Conservation (phyloP, 148 eudicot species). For the Polygonum maritimum region DNA sequence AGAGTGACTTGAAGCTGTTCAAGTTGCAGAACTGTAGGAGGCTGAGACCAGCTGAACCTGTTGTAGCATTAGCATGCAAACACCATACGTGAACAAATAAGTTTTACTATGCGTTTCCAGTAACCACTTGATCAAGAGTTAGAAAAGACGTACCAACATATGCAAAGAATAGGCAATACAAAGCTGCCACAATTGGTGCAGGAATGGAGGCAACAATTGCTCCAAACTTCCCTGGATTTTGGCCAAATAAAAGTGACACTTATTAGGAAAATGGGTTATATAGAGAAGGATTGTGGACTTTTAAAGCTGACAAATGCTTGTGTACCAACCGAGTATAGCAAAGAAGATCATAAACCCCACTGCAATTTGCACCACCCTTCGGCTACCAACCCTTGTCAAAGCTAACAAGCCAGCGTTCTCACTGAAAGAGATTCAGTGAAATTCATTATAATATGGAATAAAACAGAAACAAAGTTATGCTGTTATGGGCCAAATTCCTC, state of each 20-base stretch:
- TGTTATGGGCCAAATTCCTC: background rate
- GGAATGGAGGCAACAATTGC: slow-evolving; percentile 92
- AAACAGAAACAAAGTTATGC: background rate
- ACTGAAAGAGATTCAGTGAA: slow-evolving; percentile 25
- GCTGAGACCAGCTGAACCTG: slow-evolving; percentile 80
- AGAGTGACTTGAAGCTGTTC: slow-evolving; percentile 75
- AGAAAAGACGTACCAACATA: slow-evolving; percentile 59
- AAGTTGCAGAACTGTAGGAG: slow-evolving; percentile 88
- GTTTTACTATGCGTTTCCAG: background rate
- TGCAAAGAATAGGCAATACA: slow-evolving; percentile 87
- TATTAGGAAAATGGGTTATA: background rate
- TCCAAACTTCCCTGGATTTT: slow-evolving; percentile 72
- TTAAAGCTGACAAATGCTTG: background rate
- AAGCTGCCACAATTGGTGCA: slow-evolving; percentile 74
- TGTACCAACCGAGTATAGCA: slow-evolving; percentile 63
- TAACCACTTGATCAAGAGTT: background rate
- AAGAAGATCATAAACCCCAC: slow-evolving; percentile 96
- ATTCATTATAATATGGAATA: background rate
- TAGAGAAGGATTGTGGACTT: background rate
- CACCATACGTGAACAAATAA: background rate
- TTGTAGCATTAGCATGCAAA: background rate
- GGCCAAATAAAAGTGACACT: background rate
- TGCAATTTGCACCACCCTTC: slow-evolving; percentile 87
- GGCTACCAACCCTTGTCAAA: slow-evolving; percentile 84
- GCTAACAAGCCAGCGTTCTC: slow-evolving; percentile 95